Evolutionary conservation across 1,284 basidiomycete species (phyloP).

Genomic region (Puccinia hordei): DNA sequence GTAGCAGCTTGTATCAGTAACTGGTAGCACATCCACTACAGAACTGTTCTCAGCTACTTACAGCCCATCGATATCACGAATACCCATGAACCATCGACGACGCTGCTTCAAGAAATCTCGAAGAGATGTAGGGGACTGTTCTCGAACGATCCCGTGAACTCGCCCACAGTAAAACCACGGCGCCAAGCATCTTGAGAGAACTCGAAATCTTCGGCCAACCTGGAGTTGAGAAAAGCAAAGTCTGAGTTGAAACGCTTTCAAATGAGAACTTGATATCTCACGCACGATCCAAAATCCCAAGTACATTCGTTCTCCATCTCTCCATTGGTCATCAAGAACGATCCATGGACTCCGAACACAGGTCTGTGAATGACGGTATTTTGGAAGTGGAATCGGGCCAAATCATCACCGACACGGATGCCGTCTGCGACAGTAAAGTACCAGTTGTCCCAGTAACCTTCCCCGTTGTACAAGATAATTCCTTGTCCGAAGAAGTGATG

Average conservation of each 20-base stretch:
- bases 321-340: conserved; percentile 61
- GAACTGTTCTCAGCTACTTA: conserved; percentile 5
- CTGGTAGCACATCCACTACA: too few relatives aligned
- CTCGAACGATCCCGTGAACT: conserved; percentile 61
- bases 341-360: conserved; percentile 62
- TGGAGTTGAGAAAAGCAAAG: conserved; percentile 3
- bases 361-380: conserved; percentile 60
- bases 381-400: conserved; percentile 61
- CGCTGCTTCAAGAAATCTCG: conserved; percentile 62
- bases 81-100: conserved; percentile 61
- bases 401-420: conserved; percentile 61
- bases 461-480: conserved; percentile 62
- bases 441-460: conserved; percentile 62
- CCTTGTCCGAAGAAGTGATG: conserved; percentile 62
- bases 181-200: conserved; percentile 62
- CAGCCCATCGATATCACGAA: conserved; percentile 55
- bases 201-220: conserved; percentile 61
- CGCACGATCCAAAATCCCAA: conserved; percentile 58
- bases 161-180: conserved; percentile 61
- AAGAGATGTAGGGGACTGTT: conserved; percentile 60
- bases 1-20: too few relatives aligned
- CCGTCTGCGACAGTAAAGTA: conserved; percentile 62
- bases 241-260: too few relatives aligned
- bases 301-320: conserved; percentile 61
- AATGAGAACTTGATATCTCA: too few relatives aligned